Conservation (phyloP, 2,329 filamentous ascomycete species). For the Seiridium cupressi region DNA sequence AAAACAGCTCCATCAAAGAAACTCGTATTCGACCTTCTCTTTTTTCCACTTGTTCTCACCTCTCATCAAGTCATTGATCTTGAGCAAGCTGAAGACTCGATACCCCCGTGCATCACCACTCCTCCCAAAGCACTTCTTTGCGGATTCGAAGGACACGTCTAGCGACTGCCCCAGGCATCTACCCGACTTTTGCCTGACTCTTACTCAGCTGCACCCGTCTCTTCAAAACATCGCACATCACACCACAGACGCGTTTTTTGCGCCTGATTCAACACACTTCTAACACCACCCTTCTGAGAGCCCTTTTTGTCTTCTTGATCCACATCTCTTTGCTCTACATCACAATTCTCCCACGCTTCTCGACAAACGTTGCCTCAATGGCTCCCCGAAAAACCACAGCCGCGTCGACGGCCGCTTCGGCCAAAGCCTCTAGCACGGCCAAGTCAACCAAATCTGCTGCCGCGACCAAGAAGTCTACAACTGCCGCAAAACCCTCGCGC, state of each 20-base stretch:
- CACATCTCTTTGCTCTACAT: not conserved
- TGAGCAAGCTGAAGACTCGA: not conserved
- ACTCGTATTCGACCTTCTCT: not conserved
- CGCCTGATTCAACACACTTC: not conserved
- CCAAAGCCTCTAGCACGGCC: not conserved
- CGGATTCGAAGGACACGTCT: not conserved
- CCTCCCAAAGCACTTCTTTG: not conserved
- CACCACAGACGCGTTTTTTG: not conserved
- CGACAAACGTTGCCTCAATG: constrained; percentile 13
- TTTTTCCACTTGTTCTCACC: too few relatives aligned
- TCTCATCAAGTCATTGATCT: not conserved
- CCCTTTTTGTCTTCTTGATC: not conserved
- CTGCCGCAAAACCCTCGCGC: constrained; percentile 2
- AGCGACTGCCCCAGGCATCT: not conserved
- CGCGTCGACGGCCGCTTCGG: not conserved
- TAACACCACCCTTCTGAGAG: not conserved
- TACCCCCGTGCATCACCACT: not conserved
- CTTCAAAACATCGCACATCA: not conserved
- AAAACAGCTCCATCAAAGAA: constrained; percentile 4
- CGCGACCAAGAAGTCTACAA: constrained; percentile 10
- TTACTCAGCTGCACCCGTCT: not conserved
- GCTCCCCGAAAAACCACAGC: constrained; percentile 12
- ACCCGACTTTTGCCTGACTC: not conserved
- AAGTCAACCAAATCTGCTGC: not conserved
- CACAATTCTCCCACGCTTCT: not conserved